These are phyloP conservation scores for Fusarium continuum DNA, from an alignment of 2,329 filamentous ascomycete genomes.

Conservation along the genomic window DNA sequence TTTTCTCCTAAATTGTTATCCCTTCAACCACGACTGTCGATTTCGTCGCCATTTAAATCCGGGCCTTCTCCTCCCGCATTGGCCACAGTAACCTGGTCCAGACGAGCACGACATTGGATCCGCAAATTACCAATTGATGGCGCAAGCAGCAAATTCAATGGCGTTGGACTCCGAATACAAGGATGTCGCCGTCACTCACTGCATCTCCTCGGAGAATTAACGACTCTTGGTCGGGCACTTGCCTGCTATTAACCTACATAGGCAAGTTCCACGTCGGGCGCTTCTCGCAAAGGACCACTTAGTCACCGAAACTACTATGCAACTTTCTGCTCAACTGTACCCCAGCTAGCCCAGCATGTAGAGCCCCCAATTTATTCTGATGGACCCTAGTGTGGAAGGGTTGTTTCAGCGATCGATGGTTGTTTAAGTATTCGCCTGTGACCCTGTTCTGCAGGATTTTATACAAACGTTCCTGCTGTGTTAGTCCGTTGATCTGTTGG, in stretches of 20 bases:
- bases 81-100: neutral
- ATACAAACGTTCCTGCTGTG: neutral
- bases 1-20: no score
- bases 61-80: neutral
- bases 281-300: neutral
- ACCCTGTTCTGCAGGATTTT: neutral
- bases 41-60: no score
- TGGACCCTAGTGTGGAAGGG: neutral
- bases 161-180: neutral
- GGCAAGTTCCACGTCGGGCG: neutral
- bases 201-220: constrained; percentile 2
- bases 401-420: neutral
- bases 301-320: neutral
- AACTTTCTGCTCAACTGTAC: neutral
- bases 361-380: neutral
- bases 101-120: neutral
- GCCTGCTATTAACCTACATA: neutral
- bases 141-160: neutral
- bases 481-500: neutral
- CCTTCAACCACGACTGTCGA: no score
- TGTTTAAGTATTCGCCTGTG: neutral
- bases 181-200: neutral
- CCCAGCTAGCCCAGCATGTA: neutral
- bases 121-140: constrained; percentile 4
- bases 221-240: neutral